Evolutionary conservation across 148 eudicot genomes (phyloP), one percentile per base, ranked within the genome.

Genomic region (Camellia sinensis): DNA sequence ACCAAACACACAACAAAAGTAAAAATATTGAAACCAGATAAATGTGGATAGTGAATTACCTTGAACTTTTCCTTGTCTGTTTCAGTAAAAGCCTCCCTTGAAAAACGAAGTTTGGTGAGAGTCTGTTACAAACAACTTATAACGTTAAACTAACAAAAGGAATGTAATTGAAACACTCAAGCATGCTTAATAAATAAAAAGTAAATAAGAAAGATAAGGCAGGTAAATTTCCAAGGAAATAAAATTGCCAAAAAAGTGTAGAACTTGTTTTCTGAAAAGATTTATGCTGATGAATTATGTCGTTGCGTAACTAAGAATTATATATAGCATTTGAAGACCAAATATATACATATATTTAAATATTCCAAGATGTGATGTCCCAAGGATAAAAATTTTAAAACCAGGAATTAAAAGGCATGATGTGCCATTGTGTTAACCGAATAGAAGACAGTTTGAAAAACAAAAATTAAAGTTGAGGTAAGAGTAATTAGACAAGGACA

Each of bases 61-160:
- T 89, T 88, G 84, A 95, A 93, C 78, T 87, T 89, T 78, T 86
- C 88, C 85, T 89, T 89, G 62, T 95, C 97, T 44, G 83, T 82
- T 59, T 86, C 89, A 68, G 91, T 87, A 44, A 95, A 81, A 80
- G 82, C 80, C 82, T 87, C 91, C 85, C 99, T 91, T 56, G 97
- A 88, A 85, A 95, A 93, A 65, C 99, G 86, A 86, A 95, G 88
- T 83, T 95, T 95, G 74, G 97, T 95, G 37, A 95, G 91, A 64
- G 94, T 95, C 99, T 95, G 94, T 61, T 21, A 78, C 67, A 76
- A 72, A 44, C 76, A 59, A 75, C 13, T 48, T 7, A 75, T 74
- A 46, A 1, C 15, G 19, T 81, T 29, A 67, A 54, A 59, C 60
- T n/a, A 68, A 12, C 14, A 21, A 56, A 29, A 80, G 22, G 13